A percentile compares a stretch with the other conserved stretches of the same genome.
These are phyloP conservation scores for Boeremia exigua DNA, from an alignment of 2,329 filamentous ascomycete genomes.

Conservation along the genomic window DNA sequence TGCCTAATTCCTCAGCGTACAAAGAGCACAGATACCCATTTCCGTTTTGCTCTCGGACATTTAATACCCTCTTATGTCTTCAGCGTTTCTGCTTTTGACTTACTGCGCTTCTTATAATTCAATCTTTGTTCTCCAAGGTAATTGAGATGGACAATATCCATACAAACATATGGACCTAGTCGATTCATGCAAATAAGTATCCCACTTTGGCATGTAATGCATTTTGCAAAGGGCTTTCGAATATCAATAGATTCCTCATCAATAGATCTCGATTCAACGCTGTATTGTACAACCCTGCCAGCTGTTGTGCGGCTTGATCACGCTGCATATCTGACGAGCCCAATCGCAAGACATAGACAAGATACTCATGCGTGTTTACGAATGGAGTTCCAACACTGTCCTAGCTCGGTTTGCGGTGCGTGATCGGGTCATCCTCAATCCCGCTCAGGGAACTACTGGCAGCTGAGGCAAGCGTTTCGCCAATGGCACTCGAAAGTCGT, in stretches of 20 bases:
- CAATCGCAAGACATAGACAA: background rate
- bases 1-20: conserved; percentile 28
- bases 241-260: background rate
- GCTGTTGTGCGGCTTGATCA: background rate
- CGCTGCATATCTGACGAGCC: background rate
- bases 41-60: conserved; percentile 26
- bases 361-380: background rate
- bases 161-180: conserved; percentile 8
- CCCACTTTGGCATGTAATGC: background rate
- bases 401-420: background rate
- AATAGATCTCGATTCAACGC: background rate
- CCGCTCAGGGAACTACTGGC: background rate
- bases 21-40: conserved; percentile 36
- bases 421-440: conserved; percentile 3
- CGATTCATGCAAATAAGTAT: background rate
- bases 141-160: conserved; percentile 6
- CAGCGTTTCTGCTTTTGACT: conserved; percentile 3
- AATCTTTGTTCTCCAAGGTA: conserved; percentile 13
- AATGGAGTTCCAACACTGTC: background rate
- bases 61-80: conserved; percentile 34
- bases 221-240: conserved; percentile 5
- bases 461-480: background rate
- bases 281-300: background rate
- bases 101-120: conserved; percentile 6
- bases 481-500: background rate